Conservation (phyloP, 106 monocot species). For the Dendrobium officinale region DNA sequence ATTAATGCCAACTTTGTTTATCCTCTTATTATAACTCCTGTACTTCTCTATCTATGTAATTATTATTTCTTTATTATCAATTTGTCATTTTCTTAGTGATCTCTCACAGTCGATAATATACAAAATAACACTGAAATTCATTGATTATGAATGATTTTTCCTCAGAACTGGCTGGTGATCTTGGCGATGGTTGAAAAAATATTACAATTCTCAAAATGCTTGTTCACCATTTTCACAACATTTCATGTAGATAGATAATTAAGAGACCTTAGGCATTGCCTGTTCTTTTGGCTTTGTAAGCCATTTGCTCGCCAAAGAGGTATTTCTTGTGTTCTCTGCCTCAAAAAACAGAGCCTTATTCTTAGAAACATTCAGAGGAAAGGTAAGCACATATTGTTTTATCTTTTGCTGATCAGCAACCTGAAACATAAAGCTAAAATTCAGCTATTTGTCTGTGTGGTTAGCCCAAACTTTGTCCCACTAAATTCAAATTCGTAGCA, state of each 20-base stretch:
- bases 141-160: not conserved
- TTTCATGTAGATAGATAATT: not conserved
- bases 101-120: not conserved
- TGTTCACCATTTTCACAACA: not conserved
- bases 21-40: not conserved
- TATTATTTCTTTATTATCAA: not conserved
- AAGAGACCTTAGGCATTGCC: not conserved
- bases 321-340: not conserved
- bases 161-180: not conserved
- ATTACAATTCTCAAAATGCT: not conserved
- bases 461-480: not conserved
- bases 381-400: not conserved
- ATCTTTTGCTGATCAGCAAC: not conserved
- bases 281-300: not conserved
- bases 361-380: not conserved
- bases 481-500: too few species aligned
- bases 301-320: not conserved
- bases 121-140: not conserved
- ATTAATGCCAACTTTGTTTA: not conserved
- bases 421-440: not conserved
- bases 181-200: not conserved
- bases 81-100: not conserved
- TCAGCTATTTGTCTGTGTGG: not conserved
- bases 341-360: not conserved
- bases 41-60: not conserved